phyloP scores from a whole-genome alignment of 176 grass and related monocot species.

The Melocanna baccifera region DNA sequence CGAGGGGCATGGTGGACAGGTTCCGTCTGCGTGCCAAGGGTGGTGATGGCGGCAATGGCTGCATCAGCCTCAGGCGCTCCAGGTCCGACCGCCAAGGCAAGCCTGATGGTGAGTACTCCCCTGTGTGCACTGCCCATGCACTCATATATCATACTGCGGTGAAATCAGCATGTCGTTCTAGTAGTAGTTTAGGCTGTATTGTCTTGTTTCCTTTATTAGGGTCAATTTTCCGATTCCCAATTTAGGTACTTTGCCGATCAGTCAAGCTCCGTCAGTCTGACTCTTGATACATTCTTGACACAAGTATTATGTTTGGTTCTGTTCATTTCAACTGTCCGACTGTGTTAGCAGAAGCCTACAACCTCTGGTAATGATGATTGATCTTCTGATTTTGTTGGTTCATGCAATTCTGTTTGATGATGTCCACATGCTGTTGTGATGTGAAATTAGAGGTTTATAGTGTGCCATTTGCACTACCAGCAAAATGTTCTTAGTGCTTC shows the following conservation, averaged over 20 bases:
- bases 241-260: background rate
- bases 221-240: background rate
- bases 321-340: background rate
- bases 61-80: slow-evolving; percentile 50
- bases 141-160: too few relatives aligned
- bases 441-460: background rate
- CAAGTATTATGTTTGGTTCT: background rate
- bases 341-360: background rate
- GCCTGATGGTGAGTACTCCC: slow-evolving; percentile 48
- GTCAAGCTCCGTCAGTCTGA: background rate
- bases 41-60: slow-evolving; percentile 64
- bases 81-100: slow-evolving; percentile 43
- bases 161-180: background rate
- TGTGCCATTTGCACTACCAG: background rate
- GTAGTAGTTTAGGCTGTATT: background rate
- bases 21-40: slow-evolving; percentile 63
- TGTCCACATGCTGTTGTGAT: background rate
- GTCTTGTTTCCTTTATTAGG: background rate
- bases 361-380: background rate
- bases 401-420: background rate
- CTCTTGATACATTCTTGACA: background rate
- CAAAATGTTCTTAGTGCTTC: background rate
- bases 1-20: slow-evolving; percentile 66
- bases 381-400: background rate
- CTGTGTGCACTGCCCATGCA: too few relatives aligned